phyloP scores from a whole-genome alignment of 2,329 filamentous ascomycete genomes.

The Colletotrichum sp. region DNA sequence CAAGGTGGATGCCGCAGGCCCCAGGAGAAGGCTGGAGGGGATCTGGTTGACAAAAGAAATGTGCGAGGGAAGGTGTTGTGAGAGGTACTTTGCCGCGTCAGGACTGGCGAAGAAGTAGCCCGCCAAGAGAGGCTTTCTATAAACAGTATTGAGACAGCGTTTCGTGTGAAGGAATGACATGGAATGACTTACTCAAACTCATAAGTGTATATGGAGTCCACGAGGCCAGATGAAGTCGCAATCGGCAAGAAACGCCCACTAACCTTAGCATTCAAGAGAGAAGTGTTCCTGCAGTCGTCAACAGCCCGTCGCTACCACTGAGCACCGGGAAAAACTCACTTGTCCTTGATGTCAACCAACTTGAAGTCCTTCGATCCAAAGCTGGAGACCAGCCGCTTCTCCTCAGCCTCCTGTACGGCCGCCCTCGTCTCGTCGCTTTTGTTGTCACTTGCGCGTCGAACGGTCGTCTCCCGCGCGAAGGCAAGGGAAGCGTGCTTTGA shows the following conservation, averaged over 20 bases:
- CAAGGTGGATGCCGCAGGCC: slow-evolving; percentile 3
- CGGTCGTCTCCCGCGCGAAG: slow-evolving; percentile 31
- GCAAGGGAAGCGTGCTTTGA: slow-evolving; percentile 29
- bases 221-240: slow-evolving; percentile 14
- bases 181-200: slow-evolving; percentile 3
- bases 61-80: slow-evolving; percentile 57
- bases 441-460: slow-evolving; percentile 22
- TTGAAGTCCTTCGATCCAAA: slow-evolving; percentile 18
- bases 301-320: slow-evolving; percentile 23
- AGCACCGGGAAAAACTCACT: slow-evolving; percentile 22
- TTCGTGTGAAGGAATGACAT: no score
- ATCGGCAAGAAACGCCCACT: slow-evolving; percentile 30
- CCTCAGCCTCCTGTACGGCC: slow-evolving; percentile 28
- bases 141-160: background rate
- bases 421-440: slow-evolving; percentile 23
- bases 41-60: slow-evolving; percentile 62
- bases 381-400: slow-evolving; percentile 22
- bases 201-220: background rate
- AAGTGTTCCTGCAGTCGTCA: background rate
- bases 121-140: slow-evolving; percentile 34
- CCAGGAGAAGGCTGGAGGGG: slow-evolving; percentile 53
- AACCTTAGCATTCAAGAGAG: slow-evolving; percentile 14
- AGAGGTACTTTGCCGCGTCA: slow-evolving; percentile 60
- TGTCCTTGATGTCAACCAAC: slow-evolving; percentile 14
- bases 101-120: slow-evolving; percentile 58